Evolutionary conservation across 345 rosid species (phyloP), one percentile per base, ranked within the genome.

Genomic region (Eucalyptus virginea): DNA sequence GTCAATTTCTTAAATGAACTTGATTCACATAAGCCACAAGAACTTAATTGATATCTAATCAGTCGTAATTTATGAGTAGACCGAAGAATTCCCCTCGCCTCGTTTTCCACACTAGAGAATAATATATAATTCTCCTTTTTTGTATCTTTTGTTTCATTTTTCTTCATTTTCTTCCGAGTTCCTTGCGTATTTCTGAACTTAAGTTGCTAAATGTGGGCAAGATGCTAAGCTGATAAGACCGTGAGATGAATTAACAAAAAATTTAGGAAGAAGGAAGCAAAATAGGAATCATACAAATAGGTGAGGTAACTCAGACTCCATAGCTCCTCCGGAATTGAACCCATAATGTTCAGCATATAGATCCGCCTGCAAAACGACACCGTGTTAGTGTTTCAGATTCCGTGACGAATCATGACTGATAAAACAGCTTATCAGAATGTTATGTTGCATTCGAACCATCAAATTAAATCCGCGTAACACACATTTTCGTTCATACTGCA

Each of bases 281-380:
- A 86, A 17, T 11, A 37, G 87, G 88, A 90, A 81, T 19, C 93
- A 54, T 94, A 93, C 93, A 95, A 91, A 91, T 92, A 88, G 56
- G 89, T 88, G 88, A 95, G 94, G 88, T 83, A 91, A 40, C 89
- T 91, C 88, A 95, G 88, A 91, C 80, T 93, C 95, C 94, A 95
- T 6, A 95, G 93, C 88, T 93, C 96, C 51, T 93, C 95, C 0
- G 95, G 96, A 52, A 95, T 89, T 21, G 30, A 86, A 32, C 95
- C 95, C 11, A 44, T 88, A 34, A 90, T 92, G 37, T 93, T 89
- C 47, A 89, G 4, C 7, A 65, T 85, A 58, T 32, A 47, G 47
- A 92, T 95, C 89, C 91, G 93, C 90, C 96, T 94, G 95, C 19
- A 83, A 88, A 50, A 24, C 40, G 2, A 15, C 6, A 87, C 11